Base-by-base conservation (phyloP, 2,329 filamentous ascomycete genomes). In the Nakataea oryzae region DNA sequence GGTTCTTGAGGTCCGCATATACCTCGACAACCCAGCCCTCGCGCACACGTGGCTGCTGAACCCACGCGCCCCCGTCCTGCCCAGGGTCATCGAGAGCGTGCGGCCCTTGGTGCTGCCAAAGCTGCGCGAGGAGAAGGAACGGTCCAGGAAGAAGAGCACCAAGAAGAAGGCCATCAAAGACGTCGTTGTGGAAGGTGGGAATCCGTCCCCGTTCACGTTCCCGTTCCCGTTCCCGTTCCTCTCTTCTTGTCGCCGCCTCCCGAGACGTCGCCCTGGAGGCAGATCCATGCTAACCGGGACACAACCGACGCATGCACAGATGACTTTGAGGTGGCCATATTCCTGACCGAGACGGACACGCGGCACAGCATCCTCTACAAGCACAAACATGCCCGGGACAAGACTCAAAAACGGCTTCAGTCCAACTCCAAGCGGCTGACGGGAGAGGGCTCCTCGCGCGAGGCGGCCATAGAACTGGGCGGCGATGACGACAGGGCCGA, bases 1-100 rank as follows among this genome's bases (percentile, higher is more conserved):
- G 5, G 92, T 97, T 34, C 83, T 99, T n/a, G 95, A 99, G 81
- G 92, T 91, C 66, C 92, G 93, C 66, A 95, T 99, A 67, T 97
- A 97, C 74, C 86, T 97, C 58, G 93, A 97, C 66, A 93, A 93
- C 69, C 95, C 95, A 0, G 85, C 88, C 14, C 85, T 96, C 64
- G 85, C 86, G 28, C 85, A 91, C 66, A 87, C 88, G 70, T 97
- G 96, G 86, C 84, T 99, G 24, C 83, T 96, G 66, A 88, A 89
- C 69, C 82, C 89, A 47, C 85, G 87, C 66, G 81, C 92, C 68
- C 86, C 90, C 3, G 83, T 93, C 21, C 83, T 99, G 17, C 86
- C 88, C 54, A 88, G 88, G 66, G 87, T 97, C 68, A 92, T 99
- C 63, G 85, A 91, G 72, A 89, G 87, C 64, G 87, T 97, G 61